Evolutionary conservation across 345 rosid species (phyloP).

Genomic region (Mangifera indica): DNA sequence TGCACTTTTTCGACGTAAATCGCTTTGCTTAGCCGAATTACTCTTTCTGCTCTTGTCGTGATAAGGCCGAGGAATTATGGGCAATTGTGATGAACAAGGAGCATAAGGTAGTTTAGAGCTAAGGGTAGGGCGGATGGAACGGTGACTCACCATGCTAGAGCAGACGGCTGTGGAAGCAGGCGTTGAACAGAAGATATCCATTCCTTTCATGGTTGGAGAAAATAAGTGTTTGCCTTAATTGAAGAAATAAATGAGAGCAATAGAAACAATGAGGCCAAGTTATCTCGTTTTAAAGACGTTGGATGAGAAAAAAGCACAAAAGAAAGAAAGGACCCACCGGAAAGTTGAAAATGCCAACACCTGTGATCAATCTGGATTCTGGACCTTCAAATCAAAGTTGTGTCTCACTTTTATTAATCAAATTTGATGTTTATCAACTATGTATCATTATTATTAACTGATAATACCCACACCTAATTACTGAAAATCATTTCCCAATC

Average conservation of each 20-base stretch:
- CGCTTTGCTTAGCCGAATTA: slow-evolving; percentile 27
- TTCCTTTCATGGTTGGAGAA: slow-evolving; percentile 53
- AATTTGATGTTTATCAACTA: not conserved
- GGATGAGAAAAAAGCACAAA: too few relatives aligned
- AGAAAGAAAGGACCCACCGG: too few relatives aligned
- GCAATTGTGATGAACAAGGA: slow-evolving; percentile 47
- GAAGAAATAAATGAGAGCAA: too few relatives aligned
- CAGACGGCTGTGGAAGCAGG: slow-evolving; percentile 84
- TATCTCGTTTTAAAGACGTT: too few relatives aligned
- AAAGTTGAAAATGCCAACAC: too few relatives aligned
- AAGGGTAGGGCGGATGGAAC: slow-evolving; percentile 43
- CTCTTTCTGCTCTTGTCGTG: slow-evolving; percentile 32
- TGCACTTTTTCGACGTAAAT: slow-evolving; percentile 59
- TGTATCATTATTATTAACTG: not conserved
- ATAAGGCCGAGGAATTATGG: slow-evolving; percentile 38
- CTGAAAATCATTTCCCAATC: too few relatives aligned
- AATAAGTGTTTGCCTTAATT: too few relatives aligned
- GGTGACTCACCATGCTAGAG: slow-evolving; percentile 43
- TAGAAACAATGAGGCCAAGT: too few relatives aligned
- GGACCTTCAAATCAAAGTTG: slow-evolving; percentile 35
- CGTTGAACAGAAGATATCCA: slow-evolving; percentile 77
- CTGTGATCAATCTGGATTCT: slow-evolving; percentile 16
- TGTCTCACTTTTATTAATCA: slow-evolving; percentile 22
- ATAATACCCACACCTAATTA: too few relatives aligned
- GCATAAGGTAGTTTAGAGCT: slow-evolving; percentile 34